Conservation (phyloP, 2,329 filamentous ascomycete species). For the Ceratocystis huliohia region DNA sequence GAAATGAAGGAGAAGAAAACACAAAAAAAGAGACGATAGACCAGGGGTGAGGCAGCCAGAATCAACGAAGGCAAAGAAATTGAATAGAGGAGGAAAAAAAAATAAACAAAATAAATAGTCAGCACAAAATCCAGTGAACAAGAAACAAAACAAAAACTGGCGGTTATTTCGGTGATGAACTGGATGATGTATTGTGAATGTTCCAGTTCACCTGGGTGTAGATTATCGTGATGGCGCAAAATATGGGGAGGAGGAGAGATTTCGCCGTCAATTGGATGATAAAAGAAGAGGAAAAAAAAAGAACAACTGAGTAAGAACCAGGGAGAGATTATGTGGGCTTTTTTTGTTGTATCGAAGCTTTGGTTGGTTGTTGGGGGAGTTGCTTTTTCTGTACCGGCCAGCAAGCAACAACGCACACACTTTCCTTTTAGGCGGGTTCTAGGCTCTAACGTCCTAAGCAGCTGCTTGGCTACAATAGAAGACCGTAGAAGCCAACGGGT, state of each 20-base stretch:
- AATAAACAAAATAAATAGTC: not conserved
- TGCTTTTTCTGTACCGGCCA: not conserved
- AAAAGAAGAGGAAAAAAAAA: conserved; percentile 11
- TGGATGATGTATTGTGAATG: not conserved
- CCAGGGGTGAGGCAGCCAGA: conserved; percentile 1
- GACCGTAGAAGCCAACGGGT: not conserved
- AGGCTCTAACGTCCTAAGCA: not conserved
- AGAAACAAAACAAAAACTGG: not conserved
- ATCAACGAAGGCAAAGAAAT: not conserved
- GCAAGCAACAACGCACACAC: not conserved
- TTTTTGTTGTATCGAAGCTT: conserved; percentile 13
- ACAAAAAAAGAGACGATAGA: conserved; percentile 7
- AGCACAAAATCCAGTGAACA: not conserved
- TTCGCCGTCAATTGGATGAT: conserved; percentile 7
- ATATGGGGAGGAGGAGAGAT: conserved; percentile 5
- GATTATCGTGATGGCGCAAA: conserved; percentile 7
- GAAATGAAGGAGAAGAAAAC: conserved; percentile 1
- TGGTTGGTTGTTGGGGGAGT: conserved; percentile 13
- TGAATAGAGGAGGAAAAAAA: not conserved
- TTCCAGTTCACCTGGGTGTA: not conserved
- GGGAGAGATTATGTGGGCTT: conserved; percentile 14
- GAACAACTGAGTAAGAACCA: conserved; percentile 7
- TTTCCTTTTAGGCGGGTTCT: not conserved
- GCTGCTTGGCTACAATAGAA: conserved; percentile 4
- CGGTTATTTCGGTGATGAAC: not conserved